Base-by-base conservation (phyloP, 495 filamentous ascomycete species). In the Tuber brumale region DNA sequence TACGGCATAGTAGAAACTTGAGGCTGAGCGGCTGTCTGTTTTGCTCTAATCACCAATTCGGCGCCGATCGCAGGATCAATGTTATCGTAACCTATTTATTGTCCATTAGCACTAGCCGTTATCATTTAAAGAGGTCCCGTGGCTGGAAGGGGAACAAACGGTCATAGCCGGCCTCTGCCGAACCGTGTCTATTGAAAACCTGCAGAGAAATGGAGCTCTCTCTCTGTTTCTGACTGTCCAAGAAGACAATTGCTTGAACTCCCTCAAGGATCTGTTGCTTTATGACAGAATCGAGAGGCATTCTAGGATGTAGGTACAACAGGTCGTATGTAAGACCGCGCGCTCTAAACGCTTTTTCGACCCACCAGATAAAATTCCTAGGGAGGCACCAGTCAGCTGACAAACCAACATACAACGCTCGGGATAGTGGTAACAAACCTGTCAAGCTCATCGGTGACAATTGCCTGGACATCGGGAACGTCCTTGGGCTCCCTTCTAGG, bases 401-500 rank as follows among this genome's bases (percentile, higher is more conserved):
- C 39, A 23, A 18, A 78, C 37, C 6, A 73, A 61, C 9, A 61
- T 43, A 77, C 44, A 35, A 9, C 45, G 14, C 12, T 35, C 14
- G 45, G n/a, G 44, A 35, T 35, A 57, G 70, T 27, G 27, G 44
- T 46, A 27, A 83, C 88, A 78, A 76, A 91, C 90, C 89, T 87
- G 57, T 93, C 91, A 19, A 97, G 86, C 81, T 94, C 90, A 78
- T 95, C 91, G 21, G 93, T 84, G 1, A 97, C 88, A 3, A 99
- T 86, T 41, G 97, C 88, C 80, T 97, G 95, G 41, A 98, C 92
- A 80, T 98, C 95, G 6, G 95, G 95, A 35, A 98, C 90, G 76
- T 97, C 90, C 73, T 88, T 85, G 2, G 92, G 89, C 71, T 88
- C 88, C 76, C 95, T 89, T 76, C 90, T 87, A 39, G 94, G 92